Conservation (phyloP, 2,329 filamentous ascomycete genomes). For the Monilinia fructigena region DNA sequence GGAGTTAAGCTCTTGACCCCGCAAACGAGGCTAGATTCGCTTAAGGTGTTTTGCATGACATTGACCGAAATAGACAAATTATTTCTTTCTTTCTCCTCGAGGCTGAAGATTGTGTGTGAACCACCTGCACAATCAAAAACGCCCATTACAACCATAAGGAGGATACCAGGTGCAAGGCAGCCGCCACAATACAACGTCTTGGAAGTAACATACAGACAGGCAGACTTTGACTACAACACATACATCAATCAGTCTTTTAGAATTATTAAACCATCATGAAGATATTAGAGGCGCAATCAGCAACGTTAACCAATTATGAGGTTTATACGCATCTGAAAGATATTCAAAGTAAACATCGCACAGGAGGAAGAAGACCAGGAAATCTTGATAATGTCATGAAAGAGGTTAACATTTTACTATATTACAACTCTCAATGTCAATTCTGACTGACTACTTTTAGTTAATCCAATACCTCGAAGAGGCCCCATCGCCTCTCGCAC, state of each 20-base stretch:
- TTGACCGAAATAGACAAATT: not conserved
- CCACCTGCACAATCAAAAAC: conserved; percentile 1
- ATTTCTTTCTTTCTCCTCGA: conserved; percentile 17
- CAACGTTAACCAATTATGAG: conserved; percentile 70
- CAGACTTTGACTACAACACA: not conserved
- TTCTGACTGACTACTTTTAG: conserved; percentile 42
- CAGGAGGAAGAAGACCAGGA: conserved; percentile 23
- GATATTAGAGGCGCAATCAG: conserved; percentile 69
- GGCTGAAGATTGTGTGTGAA: conserved; percentile 19
- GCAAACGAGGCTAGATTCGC: conserved; percentile 20
- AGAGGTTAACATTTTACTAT: conserved; percentile 53
- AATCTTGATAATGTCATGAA: conserved; percentile 51
- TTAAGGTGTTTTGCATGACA: conserved; percentile 22
- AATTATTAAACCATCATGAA: conserved; percentile 48
- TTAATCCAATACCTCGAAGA: conserved; percentile 60
- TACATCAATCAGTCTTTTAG: not conserved
- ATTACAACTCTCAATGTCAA: not conserved
- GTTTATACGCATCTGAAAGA: conserved; percentile 65
- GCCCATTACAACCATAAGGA: not conserved
- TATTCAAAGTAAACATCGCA: conserved; percentile 43
- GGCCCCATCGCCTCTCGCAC: conserved; percentile 53
- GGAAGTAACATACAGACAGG: not conserved
- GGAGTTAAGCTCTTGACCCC: conserved; percentile 14
- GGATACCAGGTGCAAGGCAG: not conserved
- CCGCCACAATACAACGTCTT: conserved; percentile 13